A percentile compares a stretch with the other conserved stretches of the same genome.
Evolutionary conservation across 2,329 filamentous ascomycete genomes (phyloP).

Genomic region (Blastomyces percursus): DNA sequence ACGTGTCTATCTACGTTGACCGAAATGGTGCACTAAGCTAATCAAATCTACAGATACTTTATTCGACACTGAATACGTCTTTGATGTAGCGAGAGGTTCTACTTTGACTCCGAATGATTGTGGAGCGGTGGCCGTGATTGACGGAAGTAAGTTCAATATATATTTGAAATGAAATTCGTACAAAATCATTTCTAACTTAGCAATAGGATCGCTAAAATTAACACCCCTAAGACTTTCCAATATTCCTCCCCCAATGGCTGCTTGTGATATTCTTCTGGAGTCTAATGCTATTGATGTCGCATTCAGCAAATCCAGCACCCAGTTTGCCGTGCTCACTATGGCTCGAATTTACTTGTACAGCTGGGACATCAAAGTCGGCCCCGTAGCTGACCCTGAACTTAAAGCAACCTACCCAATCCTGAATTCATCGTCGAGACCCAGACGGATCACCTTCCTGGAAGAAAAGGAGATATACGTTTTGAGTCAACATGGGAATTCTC

Average conservation of each 20-base stretch:
- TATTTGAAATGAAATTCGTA: slow-evolving; percentile 1
- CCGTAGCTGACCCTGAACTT: slow-evolving; percentile 28
- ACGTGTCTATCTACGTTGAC: slow-evolving; percentile 17
- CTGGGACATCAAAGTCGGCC: slow-evolving; percentile 48
- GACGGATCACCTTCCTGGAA: slow-evolving; percentile 39
- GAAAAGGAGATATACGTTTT: slow-evolving; percentile 36
- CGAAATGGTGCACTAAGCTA: not conserved
- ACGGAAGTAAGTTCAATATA: slow-evolving; percentile 49
- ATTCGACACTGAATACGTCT: slow-evolving; percentile 55
- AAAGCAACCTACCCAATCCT: slow-evolving; percentile 30
- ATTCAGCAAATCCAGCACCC: slow-evolving; percentile 53
- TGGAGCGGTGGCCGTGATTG: slow-evolving; percentile 71
- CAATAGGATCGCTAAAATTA: slow-evolving; percentile 55
- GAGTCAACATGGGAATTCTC: slow-evolving; percentile 23
- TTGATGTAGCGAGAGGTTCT: slow-evolving; percentile 58
- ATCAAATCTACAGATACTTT: slow-evolving; percentile 34
- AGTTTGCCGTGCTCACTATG: slow-evolving; percentile 62
- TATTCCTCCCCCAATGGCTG: slow-evolving; percentile 84
- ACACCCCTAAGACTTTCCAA: slow-evolving; percentile 78
- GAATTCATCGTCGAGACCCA: slow-evolving; percentile 23
- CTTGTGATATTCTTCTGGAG: slow-evolving; percentile 57
- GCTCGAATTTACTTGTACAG: slow-evolving; percentile 56
- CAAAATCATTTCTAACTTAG: slow-evolving; percentile 17
- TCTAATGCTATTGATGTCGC: slow-evolving; percentile 62
- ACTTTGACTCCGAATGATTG: slow-evolving; percentile 61